phyloP scores from a whole-genome alignment of 257 asterid genomes.

The Jacaranda mimosifolia region DNA sequence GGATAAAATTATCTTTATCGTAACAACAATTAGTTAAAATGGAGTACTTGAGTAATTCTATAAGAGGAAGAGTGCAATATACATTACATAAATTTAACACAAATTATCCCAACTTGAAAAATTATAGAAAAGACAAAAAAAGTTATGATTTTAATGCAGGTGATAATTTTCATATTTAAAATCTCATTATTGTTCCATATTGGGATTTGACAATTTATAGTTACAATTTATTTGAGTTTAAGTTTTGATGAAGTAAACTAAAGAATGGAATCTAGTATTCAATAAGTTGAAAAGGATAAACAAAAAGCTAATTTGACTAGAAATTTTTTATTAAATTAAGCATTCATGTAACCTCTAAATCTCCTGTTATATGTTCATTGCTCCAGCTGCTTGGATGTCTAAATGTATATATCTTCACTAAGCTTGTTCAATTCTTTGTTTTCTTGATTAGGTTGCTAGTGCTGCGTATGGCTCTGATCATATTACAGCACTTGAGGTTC shows the following conservation, averaged over 20 bases:
- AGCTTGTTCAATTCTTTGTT: conserved; percentile 25
- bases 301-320: too few species aligned
- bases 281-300: too few species aligned
- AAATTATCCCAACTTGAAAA: neutral
- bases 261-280: neutral
- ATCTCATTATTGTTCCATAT: neutral
- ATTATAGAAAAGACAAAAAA: neutral
- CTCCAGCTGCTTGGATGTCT: conserved; percentile 11
- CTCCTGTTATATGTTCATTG: neutral
- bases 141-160: neutral
- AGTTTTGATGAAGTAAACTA: neutral
- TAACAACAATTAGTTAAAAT: too few species aligned
- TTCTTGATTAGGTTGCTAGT: conserved; percentile 77
- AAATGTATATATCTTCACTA: conserved; percentile 8
- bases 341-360: neutral
- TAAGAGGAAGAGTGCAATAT: too few species aligned
- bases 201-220: neutral
- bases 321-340: too few species aligned
- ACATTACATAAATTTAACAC: neutral
- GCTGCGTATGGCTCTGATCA: conserved; percentile 88
- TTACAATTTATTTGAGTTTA: too few species aligned
- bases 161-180: neutral
- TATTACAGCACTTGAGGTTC: conserved; percentile 72
- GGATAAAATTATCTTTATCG: too few species aligned
- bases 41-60: neutral